phyloP scores from a whole-genome alignment of 2,329 filamentous ascomycete genomes.

The Scytalidium lignicola region DNA sequence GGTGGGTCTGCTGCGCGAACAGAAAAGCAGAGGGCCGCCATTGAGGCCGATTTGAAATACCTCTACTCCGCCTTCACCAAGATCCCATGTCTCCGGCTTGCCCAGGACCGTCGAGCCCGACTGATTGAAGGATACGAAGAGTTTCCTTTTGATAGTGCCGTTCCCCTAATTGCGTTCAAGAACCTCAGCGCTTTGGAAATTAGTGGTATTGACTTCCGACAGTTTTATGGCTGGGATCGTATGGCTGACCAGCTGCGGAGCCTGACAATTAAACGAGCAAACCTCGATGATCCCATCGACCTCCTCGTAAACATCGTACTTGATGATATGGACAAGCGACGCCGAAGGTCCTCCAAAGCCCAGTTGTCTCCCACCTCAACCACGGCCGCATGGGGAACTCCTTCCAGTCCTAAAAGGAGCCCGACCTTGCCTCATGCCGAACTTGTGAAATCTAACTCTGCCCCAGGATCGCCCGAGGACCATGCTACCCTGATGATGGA shows the following conservation, averaged over 20 bases:
- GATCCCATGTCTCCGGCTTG: conserved; percentile 83
- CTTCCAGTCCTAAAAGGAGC: conserved; percentile 54
- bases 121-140: conserved; percentile 93
- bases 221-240: conserved; percentile 96
- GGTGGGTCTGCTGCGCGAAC: conserved; percentile 76
- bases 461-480: conserved; percentile 56
- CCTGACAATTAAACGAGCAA: conserved; percentile 80
- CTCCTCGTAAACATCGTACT: conserved; percentile 88
- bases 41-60: conserved; percentile 87
- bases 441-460: conserved; percentile 60
- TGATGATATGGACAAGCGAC: conserved; percentile 91
- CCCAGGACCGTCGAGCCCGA: conserved; percentile 87
- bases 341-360: conserved; percentile 80
- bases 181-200: conserved; percentile 92
- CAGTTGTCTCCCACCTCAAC: conserved; percentile 74
- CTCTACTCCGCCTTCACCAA: conserved; percentile 98
- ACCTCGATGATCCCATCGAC: conserved; percentile 84
- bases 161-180: conserved; percentile 95
- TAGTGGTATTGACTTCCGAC: conserved; percentile 90
- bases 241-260: conserved; percentile 88
- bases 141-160: conserved; percentile 95
- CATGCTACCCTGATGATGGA: conserved; percentile 29
- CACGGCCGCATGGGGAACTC: conserved; percentile 45
- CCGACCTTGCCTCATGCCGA: conserved; percentile 61
- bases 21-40: conserved; percentile 81